Evolutionary conservation across 768 basidiomycete species (phyloP).

Genomic region (Xerocomus spinulosus): DNA sequence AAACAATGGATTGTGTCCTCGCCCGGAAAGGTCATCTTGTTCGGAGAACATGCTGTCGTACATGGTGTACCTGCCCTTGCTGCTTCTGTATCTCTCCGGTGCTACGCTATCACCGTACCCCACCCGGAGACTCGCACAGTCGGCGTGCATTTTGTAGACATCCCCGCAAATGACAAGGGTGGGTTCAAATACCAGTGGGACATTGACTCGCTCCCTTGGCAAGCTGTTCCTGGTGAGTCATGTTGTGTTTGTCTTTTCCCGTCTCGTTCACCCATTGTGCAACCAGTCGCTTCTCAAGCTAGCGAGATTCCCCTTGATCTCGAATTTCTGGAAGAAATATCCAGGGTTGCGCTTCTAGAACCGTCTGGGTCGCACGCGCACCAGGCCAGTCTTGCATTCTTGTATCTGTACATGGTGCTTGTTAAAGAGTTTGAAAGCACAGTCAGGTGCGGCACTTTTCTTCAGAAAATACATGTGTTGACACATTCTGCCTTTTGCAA

Average conservation of each 20-base stretch:
- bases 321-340: constrained; percentile 68
- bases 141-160: constrained; percentile 68
- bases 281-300: constrained; percentile 14
- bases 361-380: constrained; percentile 34
- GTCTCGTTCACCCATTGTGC: neutral
- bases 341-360: constrained; percentile 35
- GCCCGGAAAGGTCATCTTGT: constrained; percentile 96
- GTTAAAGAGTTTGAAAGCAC: constrained; percentile 36
- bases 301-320: constrained; percentile 54
- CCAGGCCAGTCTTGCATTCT: constrained; percentile 65
- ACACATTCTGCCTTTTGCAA: constrained; percentile 3
- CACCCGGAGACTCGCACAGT: constrained; percentile 53
- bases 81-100: constrained; percentile 91
- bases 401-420: constrained; percentile 91
- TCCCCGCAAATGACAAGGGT: constrained; percentile 41
- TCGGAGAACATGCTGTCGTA: constrained; percentile 98
- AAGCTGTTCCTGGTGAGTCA: constrained; percentile 46
- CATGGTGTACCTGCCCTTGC: constrained; percentile 97
- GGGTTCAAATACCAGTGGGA: constrained; percentile 80
- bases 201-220: constrained; percentile 74
- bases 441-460: constrained; percentile 47
- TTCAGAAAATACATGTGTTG: constrained; percentile 12
- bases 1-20: constrained; percentile 87
- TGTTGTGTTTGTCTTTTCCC: neutral
- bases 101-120: constrained; percentile 80